Evolutionary conservation across 2,329 filamentous ascomycete genomes (phyloP).

Genomic region (Colletotrichum magnum): DNA sequence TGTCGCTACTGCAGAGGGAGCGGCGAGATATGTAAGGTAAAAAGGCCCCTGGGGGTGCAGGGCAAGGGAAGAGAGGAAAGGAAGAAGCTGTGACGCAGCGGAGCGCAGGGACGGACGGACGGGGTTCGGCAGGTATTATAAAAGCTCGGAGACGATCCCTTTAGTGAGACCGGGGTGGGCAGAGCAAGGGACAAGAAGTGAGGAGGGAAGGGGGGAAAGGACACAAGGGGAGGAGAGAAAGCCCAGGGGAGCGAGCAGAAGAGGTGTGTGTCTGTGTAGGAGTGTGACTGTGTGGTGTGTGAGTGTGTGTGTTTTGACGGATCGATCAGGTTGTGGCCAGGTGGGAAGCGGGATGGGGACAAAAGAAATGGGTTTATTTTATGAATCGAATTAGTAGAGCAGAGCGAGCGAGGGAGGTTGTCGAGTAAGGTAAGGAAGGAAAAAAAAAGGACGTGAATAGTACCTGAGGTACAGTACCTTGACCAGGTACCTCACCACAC

Average conservation of each 20-base stretch:
- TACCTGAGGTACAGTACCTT: not conserved
- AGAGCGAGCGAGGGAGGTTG: not conserved
- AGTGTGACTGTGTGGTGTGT: not conserved
- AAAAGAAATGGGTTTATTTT: constrained; percentile 30
- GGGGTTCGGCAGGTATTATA: constrained; percentile 41
- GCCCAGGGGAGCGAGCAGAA: constrained; percentile 2
- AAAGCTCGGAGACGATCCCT: constrained; percentile 40
- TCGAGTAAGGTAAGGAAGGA: not conserved
- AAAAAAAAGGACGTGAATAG: constrained; percentile 8
- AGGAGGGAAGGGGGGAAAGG: constrained; percentile 17
- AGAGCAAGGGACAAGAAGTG: constrained; percentile 18
- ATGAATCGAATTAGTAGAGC: constrained; percentile 16
- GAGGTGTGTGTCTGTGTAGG: constrained; percentile 9
- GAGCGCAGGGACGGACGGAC: constrained; percentile 37
- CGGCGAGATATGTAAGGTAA: constrained; percentile 32
- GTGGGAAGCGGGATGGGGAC: constrained; percentile 14
- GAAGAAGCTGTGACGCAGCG: constrained; percentile 39
- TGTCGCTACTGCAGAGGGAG: constrained; percentile 36
- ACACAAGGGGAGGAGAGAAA: too few species aligned
- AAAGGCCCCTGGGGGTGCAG: constrained; percentile 2
- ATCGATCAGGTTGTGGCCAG: constrained; percentile 32
- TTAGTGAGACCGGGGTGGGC: constrained; percentile 39
- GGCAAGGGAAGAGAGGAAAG: constrained; percentile 20
- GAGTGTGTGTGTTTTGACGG: not conserved
- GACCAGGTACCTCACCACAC: not conserved